phyloP scores from a whole-genome alignment of 805 yeast species.

The Candida cerambycidarum region DNA sequence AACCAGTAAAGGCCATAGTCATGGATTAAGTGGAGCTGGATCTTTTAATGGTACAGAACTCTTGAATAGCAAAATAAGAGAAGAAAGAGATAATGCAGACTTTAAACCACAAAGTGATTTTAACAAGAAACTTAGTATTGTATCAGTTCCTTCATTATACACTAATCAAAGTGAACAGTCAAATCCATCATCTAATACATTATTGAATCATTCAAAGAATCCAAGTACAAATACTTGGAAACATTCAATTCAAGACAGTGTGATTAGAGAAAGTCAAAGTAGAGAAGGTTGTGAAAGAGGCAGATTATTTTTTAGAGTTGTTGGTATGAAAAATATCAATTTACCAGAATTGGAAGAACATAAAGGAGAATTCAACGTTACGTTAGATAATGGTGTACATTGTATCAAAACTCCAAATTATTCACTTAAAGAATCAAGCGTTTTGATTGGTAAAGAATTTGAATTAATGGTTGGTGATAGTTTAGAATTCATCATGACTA shows the following conservation, averaged over 20 bases:
- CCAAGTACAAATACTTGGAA: constrained; percentile 12
- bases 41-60: constrained; percentile 20
- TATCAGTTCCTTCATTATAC: constrained; percentile 31
- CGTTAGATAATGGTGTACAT: constrained; percentile 80
- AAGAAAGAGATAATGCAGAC: constrained; percentile 10
- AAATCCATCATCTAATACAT: constrained; percentile 15
- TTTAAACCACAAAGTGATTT: constrained; percentile 9
- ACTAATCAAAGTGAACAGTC: constrained; percentile 17
- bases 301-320: constrained; percentile 51
- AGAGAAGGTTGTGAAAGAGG: constrained; percentile 44
- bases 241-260: constrained; percentile 16
- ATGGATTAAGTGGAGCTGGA: background rate
- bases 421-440: constrained; percentile 27
- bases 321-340: constrained; percentile 45
- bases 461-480: constrained; percentile 65
- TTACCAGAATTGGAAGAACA: constrained; percentile 47
- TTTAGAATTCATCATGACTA: constrained; percentile 66
- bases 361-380: constrained; percentile 50
- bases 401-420: constrained; percentile 65
- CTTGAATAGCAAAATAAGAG: constrained; percentile 24
- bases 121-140: constrained; percentile 25
- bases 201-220: constrained; percentile 12
- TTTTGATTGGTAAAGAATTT: constrained; percentile 67
- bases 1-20: background rate
- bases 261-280: constrained; percentile 12